Percentiles rank a stretch among this genome's conserved stretches.
Conservation (phyloP, 768 basidiomycete genomes). For the Phlebiopsis flavidoalba region DNA sequence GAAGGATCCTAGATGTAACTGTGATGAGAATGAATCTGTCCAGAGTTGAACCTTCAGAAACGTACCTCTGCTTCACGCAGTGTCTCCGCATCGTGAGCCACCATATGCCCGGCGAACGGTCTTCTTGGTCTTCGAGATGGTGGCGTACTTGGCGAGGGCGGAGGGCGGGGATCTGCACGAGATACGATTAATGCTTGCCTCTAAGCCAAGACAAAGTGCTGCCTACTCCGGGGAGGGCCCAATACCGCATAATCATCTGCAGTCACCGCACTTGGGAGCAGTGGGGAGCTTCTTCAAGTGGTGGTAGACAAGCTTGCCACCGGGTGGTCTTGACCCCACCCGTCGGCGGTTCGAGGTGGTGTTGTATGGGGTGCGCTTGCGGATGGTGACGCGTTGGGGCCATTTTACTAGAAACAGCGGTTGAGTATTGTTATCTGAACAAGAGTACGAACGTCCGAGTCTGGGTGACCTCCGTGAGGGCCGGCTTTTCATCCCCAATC, state of each 20-base stretch:
- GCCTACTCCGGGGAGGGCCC: constrained; percentile 92
- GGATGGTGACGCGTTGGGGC: constrained; percentile 99
- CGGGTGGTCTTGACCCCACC: constrained; percentile 89
- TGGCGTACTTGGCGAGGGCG: constrained; percentile 94
- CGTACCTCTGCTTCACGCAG: constrained; percentile 92
- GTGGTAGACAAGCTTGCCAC: constrained; percentile 97
- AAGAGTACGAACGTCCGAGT: background rate
- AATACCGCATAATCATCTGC: too few relatives aligned
- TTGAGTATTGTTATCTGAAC: background rate
- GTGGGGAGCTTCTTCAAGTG: constrained; percentile 93
- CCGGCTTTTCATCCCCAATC: background rate
- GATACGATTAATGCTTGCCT: constrained; percentile 4
- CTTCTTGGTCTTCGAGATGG: constrained; percentile 96
- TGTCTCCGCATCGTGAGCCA: constrained; percentile 93
- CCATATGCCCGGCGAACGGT: constrained; percentile 95
- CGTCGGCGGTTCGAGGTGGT: constrained; percentile 94
- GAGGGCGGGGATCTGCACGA: constrained; percentile 79
- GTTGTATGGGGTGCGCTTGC: constrained; percentile 98
- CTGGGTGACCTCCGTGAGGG: background rate
- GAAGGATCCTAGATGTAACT: constrained; percentile 66
- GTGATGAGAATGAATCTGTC: background rate
- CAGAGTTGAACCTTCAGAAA: constrained; percentile 11
- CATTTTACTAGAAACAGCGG: constrained; percentile 42
- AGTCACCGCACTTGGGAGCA: constrained; percentile 97
- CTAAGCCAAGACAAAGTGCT: background rate